These are phyloP conservation scores for Drechslera avenae DNA, from an alignment of 2,329 filamentous ascomycete species.

Conservation along the genomic window DNA sequence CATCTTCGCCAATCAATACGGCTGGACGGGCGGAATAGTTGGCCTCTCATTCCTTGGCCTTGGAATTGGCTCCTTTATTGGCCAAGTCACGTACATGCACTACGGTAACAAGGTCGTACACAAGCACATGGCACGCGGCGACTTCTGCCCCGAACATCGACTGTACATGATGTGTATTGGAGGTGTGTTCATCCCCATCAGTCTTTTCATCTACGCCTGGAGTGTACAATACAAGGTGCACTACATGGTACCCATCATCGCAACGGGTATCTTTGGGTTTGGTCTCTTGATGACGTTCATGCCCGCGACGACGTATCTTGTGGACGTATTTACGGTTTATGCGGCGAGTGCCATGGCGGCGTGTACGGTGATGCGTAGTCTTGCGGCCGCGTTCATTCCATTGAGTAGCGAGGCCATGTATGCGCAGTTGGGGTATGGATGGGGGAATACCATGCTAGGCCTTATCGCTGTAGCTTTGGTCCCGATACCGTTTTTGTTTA, in stretches of 20 bases:
- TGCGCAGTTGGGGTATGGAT: slow-evolving; percentile 47
- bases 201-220: slow-evolving; percentile 50
- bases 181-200: slow-evolving; percentile 41
- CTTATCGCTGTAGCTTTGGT: slow-evolving; percentile 39
- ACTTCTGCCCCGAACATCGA: slow-evolving; percentile 45
- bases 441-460: slow-evolving; percentile 47
- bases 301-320: slow-evolving; percentile 48
- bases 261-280: slow-evolving; percentile 43
- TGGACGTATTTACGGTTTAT: slow-evolving; percentile 50
- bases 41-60: slow-evolving; percentile 52
- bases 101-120: slow-evolving; percentile 40
- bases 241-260: slow-evolving; percentile 46
- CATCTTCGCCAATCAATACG: slow-evolving; percentile 50
- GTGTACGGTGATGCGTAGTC: slow-evolving; percentile 46
- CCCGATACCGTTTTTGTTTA: slow-evolving; percentile 46
- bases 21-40: slow-evolving; percentile 46
- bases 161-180: slow-evolving; percentile 43
- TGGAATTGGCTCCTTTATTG: slow-evolving; percentile 49
- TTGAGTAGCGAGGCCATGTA: slow-evolving; percentile 50
- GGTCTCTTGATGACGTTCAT: slow-evolving; percentile 47
- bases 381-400: slow-evolving; percentile 49
- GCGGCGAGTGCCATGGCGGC: slow-evolving; percentile 52
- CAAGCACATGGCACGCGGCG: slow-evolving; percentile 37
- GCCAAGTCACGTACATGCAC: slow-evolving; percentile 38
- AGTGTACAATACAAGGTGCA: slow-evolving; percentile 40